Base-by-base conservation (phyloP, 352 stramenopile species). In the Aphanomyces cochlioides region DNA sequence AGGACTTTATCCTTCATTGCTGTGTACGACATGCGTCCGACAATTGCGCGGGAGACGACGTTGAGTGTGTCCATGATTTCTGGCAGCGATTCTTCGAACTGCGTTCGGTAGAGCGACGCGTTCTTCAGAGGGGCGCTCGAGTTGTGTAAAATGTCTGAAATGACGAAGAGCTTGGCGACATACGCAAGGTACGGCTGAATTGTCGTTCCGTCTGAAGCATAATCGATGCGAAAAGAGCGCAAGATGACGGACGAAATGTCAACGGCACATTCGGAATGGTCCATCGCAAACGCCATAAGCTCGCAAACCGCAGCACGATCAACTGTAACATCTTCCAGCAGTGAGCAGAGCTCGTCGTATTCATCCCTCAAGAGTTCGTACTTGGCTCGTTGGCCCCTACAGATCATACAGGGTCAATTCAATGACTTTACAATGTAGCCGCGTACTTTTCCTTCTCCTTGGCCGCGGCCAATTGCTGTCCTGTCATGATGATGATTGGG, bases 91-190 rank as follows among this genome's bases (percentile, higher is more conserved):
- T 89, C 82, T 72, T 96, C 82, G 67, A 97, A 90, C 61, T 84
- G 91, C 43, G 88, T 93, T 3, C 90, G 86, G 59, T 95, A 97
- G 15, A 90, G 78, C 47, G 87, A 94, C n/a, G 88, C 88, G 59
- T 96, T 96, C 74, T 93, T 92, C 50, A 96, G 82, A 12, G 82
- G 77, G 37, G 88, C 90, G 15, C 84, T 94, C 66, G 86, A 93
- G 68, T 97, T 97, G 79, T 96, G 87, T 40, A 97, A 76, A 47
- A 97, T 87, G 63, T 97, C 90, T 12, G 89, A 96, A 8, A 89
- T 75, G 64, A 96, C 77, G 65, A 90, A 96, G 56, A 97, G 67
- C 34, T 84, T 78, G 10, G 77, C 85, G 64, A 95, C 69, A 12
- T 88, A 77, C 6, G 80, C 71, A 36, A 89, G 72, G 3, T 79